phyloP scores from a whole-genome alignment of 2,329 filamentous ascomycete species.

The Pestalotiopsis sp. region DNA sequence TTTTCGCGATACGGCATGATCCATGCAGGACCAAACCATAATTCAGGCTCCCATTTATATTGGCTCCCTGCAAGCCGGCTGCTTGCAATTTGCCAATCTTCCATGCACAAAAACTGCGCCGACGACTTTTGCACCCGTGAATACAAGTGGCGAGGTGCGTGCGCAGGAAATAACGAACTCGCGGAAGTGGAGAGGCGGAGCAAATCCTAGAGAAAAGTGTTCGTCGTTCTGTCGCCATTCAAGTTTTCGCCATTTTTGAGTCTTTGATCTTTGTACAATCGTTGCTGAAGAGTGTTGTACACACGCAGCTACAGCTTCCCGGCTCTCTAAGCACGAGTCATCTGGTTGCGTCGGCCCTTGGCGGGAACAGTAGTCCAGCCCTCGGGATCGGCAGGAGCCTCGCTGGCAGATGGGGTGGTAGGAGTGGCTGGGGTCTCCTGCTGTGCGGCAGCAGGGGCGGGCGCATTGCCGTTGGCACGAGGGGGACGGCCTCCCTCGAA shows the following conservation, averaged over 20 bases:
- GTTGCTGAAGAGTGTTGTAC: slow-evolving; percentile 23
- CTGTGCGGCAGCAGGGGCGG: slow-evolving; percentile 14
- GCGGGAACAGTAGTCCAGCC: slow-evolving; percentile 64
- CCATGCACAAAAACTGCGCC: background rate
- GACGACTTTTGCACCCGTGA: background rate
- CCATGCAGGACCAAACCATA: background rate
- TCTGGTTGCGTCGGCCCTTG: slow-evolving; percentile 38
- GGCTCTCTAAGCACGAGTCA: slow-evolving; percentile 20
- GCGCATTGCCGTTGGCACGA: slow-evolving; percentile 48
- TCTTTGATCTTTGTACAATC: slow-evolving; percentile 21
- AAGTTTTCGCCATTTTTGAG: background rate
- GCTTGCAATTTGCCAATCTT: background rate
- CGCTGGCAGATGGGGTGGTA: slow-evolving; percentile 27
- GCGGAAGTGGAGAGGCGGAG: background rate
- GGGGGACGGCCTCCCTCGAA: slow-evolving; percentile 48
- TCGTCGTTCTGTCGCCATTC: background rate
- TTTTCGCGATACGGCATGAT: background rate
- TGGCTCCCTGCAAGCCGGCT: background rate
- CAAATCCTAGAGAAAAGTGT: background rate
- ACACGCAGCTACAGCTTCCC: slow-evolving; percentile 22
- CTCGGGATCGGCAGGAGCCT: slow-evolving; percentile 53
- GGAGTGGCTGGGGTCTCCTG: slow-evolving; percentile 47
- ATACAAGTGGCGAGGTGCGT: background rate
- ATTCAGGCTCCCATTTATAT: background rate
- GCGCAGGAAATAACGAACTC: background rate